A percentile compares a stretch with the other conserved stretches of the same genome.
phyloP scores from a whole-genome alignment of 768 basidiomycete species.

The Suillus placidus region DNA sequence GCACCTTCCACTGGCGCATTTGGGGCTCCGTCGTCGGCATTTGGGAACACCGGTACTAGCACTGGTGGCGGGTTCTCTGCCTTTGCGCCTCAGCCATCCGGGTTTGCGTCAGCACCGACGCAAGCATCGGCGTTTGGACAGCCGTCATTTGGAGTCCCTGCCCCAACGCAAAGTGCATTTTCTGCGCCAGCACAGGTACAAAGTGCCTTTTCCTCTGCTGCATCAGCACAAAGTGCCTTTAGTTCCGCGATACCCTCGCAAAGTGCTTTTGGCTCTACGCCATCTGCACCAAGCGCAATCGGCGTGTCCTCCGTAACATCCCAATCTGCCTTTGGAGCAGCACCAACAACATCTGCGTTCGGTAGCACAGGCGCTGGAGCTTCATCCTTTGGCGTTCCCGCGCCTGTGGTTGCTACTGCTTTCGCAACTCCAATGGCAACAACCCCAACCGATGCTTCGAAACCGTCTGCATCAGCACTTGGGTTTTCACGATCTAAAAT shows the following conservation, averaged over 20 bases:
- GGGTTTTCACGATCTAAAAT: conserved; percentile 39
- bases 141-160: conserved; percentile 23
- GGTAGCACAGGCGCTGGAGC: conserved; percentile 24
- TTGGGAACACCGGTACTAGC: conserved; percentile 16
- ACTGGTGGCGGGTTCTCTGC: conserved; percentile 49
- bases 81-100: conserved; percentile 50
- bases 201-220: conserved; percentile 29
- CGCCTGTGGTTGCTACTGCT: conserved; percentile 21
- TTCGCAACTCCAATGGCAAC: conserved; percentile 33
- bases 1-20: conserved; percentile 37
- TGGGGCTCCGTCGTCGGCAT: conserved; percentile 21
- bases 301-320: neutral
- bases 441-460: conserved; percentile 21
- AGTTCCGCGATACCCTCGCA: conserved; percentile 10
- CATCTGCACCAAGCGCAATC: conserved; percentile 4
- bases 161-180: conserved; percentile 25
- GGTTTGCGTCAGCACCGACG: conserved; percentile 36
- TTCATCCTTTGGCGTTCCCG: conserved; percentile 23
- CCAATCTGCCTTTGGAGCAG: conserved; percentile 32
- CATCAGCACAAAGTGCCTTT: conserved; percentile 28
- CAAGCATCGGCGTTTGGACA: conserved; percentile 18
- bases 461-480: conserved; percentile 26
- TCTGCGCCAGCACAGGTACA: conserved; percentile 16
- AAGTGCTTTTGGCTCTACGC: neutral
- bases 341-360: conserved; percentile 20